Conservation (phyloP, 2,329 filamentous ascomycete genomes). For the Xylariaceae sp. region DNA sequence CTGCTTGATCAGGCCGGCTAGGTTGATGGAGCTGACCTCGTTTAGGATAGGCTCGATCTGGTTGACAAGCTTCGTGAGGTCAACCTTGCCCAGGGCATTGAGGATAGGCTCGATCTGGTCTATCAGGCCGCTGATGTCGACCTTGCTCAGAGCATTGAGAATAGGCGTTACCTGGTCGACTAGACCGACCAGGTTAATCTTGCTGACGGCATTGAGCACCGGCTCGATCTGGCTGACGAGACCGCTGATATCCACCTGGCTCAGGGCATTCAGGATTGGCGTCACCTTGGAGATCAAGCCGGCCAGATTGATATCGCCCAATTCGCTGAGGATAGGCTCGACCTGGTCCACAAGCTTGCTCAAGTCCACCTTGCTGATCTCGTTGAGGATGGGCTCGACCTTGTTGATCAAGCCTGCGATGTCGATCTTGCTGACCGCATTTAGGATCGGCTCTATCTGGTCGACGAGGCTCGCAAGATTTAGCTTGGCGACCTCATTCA, state of each 20-base stretch:
- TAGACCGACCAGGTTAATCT: slow-evolving; percentile 12
- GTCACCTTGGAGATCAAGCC: slow-evolving; percentile 26
- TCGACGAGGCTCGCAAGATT: slow-evolving; percentile 15
- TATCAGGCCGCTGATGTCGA: slow-evolving; percentile 28
- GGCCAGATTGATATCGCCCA: slow-evolving; percentile 22
- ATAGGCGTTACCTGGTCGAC: slow-evolving; percentile 10
- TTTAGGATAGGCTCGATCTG: slow-evolving; percentile 27
- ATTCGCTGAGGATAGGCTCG: slow-evolving; percentile 23
- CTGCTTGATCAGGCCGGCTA: slow-evolving; percentile 25
- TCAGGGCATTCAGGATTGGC: slow-evolving; percentile 25
- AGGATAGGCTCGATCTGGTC: slow-evolving; percentile 28
- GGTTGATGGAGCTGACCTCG: slow-evolving; percentile 27
- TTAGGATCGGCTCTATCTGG: slow-evolving; percentile 1
- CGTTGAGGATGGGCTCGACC: slow-evolving; percentile 21
- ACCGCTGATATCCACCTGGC: slow-evolving; percentile 29
- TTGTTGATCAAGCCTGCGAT: slow-evolving; percentile 23
- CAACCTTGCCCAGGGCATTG: slow-evolving; percentile 22
- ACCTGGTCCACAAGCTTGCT: slow-evolving; percentile 20
- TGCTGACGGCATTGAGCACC: slow-evolving; percentile 17
- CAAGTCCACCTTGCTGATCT: slow-evolving; percentile 27
- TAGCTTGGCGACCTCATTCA: background rate
- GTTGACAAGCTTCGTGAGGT: slow-evolving; percentile 21
- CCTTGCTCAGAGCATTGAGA: slow-evolving; percentile 20
- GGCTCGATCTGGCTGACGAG: slow-evolving; percentile 29
- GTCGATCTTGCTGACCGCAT: slow-evolving; percentile 14